Percentiles rank a stretch among this genome's conserved stretches.
phyloP scores from a whole-genome alignment of 305 asterid genomes.

The Euphrasia arctica region DNA sequence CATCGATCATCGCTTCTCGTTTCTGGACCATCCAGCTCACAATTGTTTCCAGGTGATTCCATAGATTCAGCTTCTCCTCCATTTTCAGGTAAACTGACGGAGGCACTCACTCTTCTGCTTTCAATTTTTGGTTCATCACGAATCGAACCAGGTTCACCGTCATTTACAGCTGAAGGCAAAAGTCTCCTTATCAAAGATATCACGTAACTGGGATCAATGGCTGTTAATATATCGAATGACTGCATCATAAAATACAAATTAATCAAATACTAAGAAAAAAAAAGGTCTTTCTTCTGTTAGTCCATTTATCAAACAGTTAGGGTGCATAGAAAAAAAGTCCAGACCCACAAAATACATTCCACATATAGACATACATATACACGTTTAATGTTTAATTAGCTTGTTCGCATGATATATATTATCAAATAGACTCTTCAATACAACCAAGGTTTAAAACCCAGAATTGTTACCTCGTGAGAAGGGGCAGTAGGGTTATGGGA shows the following conservation, averaged over 20 bases:
- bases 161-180: conserved; percentile 45
- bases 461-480: conserved; percentile 54
- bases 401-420: not conserved
- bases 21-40: conserved; percentile 28
- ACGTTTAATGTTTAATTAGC: conserved; percentile 1
- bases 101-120: conserved; percentile 25
- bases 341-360: not conserved
- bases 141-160: conserved; percentile 31
- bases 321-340: conserved; percentile 8
- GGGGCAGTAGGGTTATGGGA: conserved; percentile 80
- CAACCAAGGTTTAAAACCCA: not conserved
- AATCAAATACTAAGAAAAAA: not conserved
- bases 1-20: conserved; percentile 29
- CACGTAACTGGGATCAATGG: conserved; percentile 88
- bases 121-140: conserved; percentile 34
- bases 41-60: conserved; percentile 36
- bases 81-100: conserved; percentile 32
- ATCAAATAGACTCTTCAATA: not conserved
- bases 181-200: conserved; percentile 94
- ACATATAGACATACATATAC: no score
- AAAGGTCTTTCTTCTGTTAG: conserved; percentile 2
- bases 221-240: conserved; percentile 77
- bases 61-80: conserved; percentile 45
- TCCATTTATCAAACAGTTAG: conserved; percentile 34
- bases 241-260: conserved; percentile 33